Conservation (phyloP, 1,139 yeast species). For the Diutina catenulata region DNA sequence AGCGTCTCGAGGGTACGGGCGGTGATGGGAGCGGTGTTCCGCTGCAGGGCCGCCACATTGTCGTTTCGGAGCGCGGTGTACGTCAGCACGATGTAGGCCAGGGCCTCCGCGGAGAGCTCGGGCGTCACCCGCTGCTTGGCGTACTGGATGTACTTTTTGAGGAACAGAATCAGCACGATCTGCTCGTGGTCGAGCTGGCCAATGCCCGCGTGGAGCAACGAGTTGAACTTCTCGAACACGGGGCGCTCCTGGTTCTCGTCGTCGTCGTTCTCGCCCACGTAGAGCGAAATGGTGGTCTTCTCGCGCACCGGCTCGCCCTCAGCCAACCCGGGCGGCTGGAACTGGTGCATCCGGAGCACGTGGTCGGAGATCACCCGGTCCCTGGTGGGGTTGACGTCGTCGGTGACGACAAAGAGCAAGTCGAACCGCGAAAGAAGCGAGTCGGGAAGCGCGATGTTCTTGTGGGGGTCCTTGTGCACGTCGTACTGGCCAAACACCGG, state of each 20-base stretch:
- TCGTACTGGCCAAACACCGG: slow-evolving; percentile 97
- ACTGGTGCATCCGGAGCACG: slow-evolving; percentile 89
- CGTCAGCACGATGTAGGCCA: slow-evolving; percentile 68
- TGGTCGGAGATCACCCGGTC: slow-evolving; percentile 90
- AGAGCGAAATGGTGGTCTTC: slow-evolving; percentile 51
- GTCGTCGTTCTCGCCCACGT: slow-evolving; percentile 62
- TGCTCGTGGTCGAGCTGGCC: slow-evolving; percentile 17
- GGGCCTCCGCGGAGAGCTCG: slow-evolving; percentile 64
- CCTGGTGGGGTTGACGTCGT: slow-evolving; percentile 75
- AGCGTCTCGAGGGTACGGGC: slow-evolving; percentile 96
- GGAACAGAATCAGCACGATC: slow-evolving; percentile 70
- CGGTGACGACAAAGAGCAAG: slow-evolving; percentile 88
- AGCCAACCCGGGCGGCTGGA: slow-evolving; percentile 73
- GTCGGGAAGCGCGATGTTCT: slow-evolving; percentile 94
- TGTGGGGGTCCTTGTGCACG: slow-evolving; percentile 91
- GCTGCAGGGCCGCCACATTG: slow-evolving; percentile 59
- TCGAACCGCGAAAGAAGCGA: slow-evolving; percentile 95
- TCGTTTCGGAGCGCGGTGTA: slow-evolving; percentile 71
- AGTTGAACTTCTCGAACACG: slow-evolving; percentile 74
- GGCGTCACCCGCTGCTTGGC: slow-evolving; percentile 88
- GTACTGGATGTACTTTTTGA: slow-evolving; percentile 86
- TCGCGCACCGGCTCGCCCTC: slow-evolving; percentile 96
- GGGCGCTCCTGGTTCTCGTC: slow-evolving; percentile 38
- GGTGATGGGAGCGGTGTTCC: slow-evolving; percentile 88
- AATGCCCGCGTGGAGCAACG: slow-evolving; percentile 70